These are phyloP conservation scores for Phytophthora europaea DNA, from an alignment of 352 stramenopile species.

Conservation along the genomic window DNA sequence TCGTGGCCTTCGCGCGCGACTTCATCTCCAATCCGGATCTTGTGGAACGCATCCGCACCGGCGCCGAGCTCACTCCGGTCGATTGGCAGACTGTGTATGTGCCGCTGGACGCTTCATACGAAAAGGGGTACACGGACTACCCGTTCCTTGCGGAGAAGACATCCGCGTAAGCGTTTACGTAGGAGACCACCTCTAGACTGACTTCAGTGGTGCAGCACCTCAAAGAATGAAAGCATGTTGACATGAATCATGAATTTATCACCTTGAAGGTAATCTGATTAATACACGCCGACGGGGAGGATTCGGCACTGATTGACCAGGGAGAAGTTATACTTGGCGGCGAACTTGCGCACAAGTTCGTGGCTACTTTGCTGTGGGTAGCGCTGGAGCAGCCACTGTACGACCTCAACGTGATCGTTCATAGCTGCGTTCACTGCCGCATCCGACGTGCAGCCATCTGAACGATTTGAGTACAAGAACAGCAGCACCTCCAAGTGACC, in stretches of 20 bases:
- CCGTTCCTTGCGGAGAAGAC: constrained; percentile 30
- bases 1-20: constrained; percentile 63
- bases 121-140: constrained; percentile 61
- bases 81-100: constrained; percentile 46
- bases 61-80: constrained; percentile 43
- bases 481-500: constrained; percentile 47
- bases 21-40: constrained; percentile 80
- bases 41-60: constrained; percentile 50
- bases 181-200: neutral
- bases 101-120: constrained; percentile 26
- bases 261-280: constrained; percentile 1
- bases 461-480: constrained; percentile 41
- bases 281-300: constrained; percentile 8
- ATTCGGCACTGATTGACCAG: constrained; percentile 27
- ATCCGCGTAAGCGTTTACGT: neutral
- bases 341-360: constrained; percentile 38
- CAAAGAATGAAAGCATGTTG: neutral
- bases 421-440: constrained; percentile 30
- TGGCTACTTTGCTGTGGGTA: constrained; percentile 40
- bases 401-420: constrained; percentile 41
- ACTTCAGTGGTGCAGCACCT: neutral
- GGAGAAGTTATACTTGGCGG: constrained; percentile 42
- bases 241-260: neutral
- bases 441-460: constrained; percentile 41
- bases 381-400: constrained; percentile 44